Conservation (phyloP, 2,329 filamentous ascomycete species). For the Fonsecaea pedrosoi region DNA sequence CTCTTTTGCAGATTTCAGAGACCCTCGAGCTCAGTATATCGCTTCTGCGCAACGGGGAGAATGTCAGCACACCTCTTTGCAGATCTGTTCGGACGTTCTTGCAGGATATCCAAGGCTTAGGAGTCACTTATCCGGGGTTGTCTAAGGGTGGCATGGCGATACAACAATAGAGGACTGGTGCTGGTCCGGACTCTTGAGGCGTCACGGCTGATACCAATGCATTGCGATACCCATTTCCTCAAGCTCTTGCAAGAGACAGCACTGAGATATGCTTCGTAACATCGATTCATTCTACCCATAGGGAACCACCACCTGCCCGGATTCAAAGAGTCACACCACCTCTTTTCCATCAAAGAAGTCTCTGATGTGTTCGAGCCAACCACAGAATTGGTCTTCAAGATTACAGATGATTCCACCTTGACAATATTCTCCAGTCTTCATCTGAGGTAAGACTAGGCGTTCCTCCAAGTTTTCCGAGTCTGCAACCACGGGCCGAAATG, state of each 20-base stretch:
- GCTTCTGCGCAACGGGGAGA: constrained; percentile 6
- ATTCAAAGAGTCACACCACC: background rate
- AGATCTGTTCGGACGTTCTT: constrained; percentile 15
- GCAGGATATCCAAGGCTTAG: constrained; percentile 1
- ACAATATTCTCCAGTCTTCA: background rate
- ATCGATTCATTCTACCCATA: background rate
- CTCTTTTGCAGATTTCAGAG: background rate
- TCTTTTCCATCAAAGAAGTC: background rate
- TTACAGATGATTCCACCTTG: background rate
- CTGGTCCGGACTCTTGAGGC: background rate
- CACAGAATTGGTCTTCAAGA: background rate
- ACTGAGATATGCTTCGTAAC: background rate
- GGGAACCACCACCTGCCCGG: background rate
- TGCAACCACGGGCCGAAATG: background rate
- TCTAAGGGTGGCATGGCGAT: background rate
- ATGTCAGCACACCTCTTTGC: constrained; percentile 11
- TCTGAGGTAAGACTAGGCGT: background rate
- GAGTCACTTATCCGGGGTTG: background rate
- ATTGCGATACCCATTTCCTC: background rate
- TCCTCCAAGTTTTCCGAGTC: background rate
- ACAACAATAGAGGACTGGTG: background rate
- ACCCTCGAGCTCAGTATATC: constrained; percentile 4
- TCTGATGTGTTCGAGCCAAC: background rate
- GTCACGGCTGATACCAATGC: background rate
- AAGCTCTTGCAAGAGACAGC: background rate